Evolutionary conservation across 2,329 filamentous ascomycete genomes (phyloP), one percentile per base, ranked within the genome.

Genomic region (Akanthomyces dipterigenus): DNA sequence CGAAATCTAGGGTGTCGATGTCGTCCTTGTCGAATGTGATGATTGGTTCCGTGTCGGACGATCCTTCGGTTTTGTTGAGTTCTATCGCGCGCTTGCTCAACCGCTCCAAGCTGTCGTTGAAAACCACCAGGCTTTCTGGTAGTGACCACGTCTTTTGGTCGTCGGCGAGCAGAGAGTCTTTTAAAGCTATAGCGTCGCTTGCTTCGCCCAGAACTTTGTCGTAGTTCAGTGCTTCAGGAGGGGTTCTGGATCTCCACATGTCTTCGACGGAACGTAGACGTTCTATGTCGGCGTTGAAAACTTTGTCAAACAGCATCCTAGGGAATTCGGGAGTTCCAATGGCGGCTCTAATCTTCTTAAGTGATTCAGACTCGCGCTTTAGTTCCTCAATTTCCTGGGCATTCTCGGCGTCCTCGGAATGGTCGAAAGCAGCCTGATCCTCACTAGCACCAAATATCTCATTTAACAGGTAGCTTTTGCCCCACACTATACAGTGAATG

Each of bases 401-500:
- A 73, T 98, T 96, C 55, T 96, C 91, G 7, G 85, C 81, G 70
- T 96, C 88, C 66, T 88, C 84, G 1, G 89, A 88, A 66, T 90
- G 85, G 70, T 97, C 93, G 64, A 98, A 84, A 1, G 87, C 82
- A 1, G 89, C 83, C 65, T 93, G 89, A 63, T 97, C 91, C 73
- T 98, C 93, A 67, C 91, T 96, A 3, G 86, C 85, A 20, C 95
- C 95, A 68, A 97, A 99, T 8, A 99, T 87, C 73, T 99, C 95
- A 66, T 91, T 95, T 63, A 99, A 84, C 9, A 99, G 82, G 73
- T 98, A 99, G 72, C 92, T 96, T 77, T 98, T 99, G 22, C 85
- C 93, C 95, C 95, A 99, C 2, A 99, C 93, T 64, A 99, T 99
- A 77, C 95, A 98, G 76, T 99, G 95, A 48, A 99, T 98, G 0